Conservation (phyloP, 345 rosid species). For the Mallotus nudiflorus region DNA sequence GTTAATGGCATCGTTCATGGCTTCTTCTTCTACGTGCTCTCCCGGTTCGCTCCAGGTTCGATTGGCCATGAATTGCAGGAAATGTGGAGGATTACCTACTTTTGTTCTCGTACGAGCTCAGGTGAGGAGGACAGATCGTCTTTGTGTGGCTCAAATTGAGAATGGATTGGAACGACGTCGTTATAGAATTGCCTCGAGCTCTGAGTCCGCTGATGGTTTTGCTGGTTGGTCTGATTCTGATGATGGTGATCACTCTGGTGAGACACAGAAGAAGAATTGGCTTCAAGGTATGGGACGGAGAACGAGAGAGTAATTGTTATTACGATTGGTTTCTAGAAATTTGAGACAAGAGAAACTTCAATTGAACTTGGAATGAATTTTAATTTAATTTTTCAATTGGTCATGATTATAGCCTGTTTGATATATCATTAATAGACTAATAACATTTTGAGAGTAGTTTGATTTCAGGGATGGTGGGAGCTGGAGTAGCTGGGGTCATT, state of each 20-base stretch:
- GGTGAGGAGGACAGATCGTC: slow-evolving; percentile 30
- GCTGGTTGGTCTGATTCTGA: slow-evolving; percentile 76
- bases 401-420: not conserved
- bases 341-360: not conserved
- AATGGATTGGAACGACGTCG: slow-evolving; percentile 26
- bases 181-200: slow-evolving; percentile 36
- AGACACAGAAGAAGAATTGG: slow-evolving; percentile 50
- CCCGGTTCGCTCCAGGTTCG: slow-evolving; percentile 91
- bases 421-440: slow-evolving; percentile 39
- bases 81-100: slow-evolving; percentile 17
- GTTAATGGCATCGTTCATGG: slow-evolving; percentile 27
- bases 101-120: slow-evolving; percentile 32
- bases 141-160: slow-evolving; percentile 31
- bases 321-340: too few relatives aligned
- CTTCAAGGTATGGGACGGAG: slow-evolving; percentile 52
- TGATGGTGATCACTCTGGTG: slow-evolving; percentile 30
- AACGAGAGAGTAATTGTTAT: too few relatives aligned
- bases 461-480: slow-evolving; percentile 80
- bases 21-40: slow-evolving; percentile 52
- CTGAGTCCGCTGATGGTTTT: slow-evolving; percentile 40
- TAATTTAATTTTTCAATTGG: not conserved
- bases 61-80: slow-evolving; percentile 47
- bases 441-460: slow-evolving; percentile 69
- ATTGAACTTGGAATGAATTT: not conserved
- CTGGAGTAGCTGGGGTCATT: slow-evolving; percentile 68